These are phyloP conservation scores for Aspergillus uvarum DNA, from an alignment of 2,329 filamentous ascomycete genomes.

Conservation along the genomic window DNA sequence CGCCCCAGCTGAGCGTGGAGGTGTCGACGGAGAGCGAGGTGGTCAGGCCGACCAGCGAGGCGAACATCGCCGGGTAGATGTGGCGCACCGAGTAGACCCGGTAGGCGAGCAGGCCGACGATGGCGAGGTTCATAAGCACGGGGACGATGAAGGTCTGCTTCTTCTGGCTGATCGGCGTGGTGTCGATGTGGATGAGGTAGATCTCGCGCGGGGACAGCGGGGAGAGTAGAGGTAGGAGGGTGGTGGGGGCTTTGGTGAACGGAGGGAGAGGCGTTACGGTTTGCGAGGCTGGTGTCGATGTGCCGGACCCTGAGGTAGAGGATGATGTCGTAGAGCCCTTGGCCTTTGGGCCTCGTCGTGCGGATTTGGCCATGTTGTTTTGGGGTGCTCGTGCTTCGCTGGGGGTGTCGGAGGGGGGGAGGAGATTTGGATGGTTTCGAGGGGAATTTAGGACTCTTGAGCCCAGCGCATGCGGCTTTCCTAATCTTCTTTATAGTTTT, in stretches of 20 bases:
- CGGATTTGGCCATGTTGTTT: conserved; percentile 34
- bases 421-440: no score
- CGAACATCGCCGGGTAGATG: conserved; percentile 68
- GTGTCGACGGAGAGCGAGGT: conserved; percentile 68
- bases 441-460: not conserved
- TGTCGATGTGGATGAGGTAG: conserved; percentile 84
- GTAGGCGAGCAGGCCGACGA: conserved; percentile 64
- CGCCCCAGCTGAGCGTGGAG: conserved; percentile 54
- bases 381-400: not conserved
- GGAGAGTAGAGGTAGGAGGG: conserved; percentile 65
- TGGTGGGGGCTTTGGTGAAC: conserved; percentile 65
- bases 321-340: conserved; percentile 28
- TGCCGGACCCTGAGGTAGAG: conserved; percentile 24
- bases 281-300: conserved; percentile 35
- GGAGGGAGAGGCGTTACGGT: conserved; percentile 55
- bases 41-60: conserved; percentile 63
- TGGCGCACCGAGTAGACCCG: conserved; percentile 69
- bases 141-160: conserved; percentile 80
- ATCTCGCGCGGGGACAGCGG: conserved; percentile 67
- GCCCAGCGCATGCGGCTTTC: not conserved
- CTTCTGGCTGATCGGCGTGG: conserved; percentile 68
- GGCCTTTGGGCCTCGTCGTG: conserved; percentile 31
- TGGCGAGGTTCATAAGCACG: conserved; percentile 69
- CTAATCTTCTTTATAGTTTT: not conserved
- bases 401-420: not conserved